A percentile compares a stretch with the other conserved stretches of the same genome.
These are phyloP conservation scores for Diplodia mutila DNA, from an alignment of 2,329 filamentous ascomycete species.

Conservation along the genomic window DNA sequence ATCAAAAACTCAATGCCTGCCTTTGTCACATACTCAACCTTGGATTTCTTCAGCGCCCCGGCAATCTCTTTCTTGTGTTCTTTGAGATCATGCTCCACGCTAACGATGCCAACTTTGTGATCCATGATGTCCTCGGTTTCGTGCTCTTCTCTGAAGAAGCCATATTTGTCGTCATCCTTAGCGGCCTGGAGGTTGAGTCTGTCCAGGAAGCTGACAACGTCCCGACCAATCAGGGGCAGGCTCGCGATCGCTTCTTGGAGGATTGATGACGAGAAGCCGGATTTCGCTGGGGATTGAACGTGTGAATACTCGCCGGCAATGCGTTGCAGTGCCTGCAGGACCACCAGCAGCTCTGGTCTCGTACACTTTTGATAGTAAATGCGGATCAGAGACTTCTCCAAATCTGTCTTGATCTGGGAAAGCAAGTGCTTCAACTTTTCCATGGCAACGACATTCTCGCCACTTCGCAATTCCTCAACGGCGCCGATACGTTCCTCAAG, in stretches of 20 bases:
- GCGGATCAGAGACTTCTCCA: constrained; percentile 90
- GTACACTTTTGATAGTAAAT: constrained; percentile 98
- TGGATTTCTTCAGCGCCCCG: constrained; percentile 69
- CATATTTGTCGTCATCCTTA: constrained; percentile 86
- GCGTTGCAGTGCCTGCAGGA: constrained; percentile 82
- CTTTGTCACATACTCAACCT: constrained; percentile 79
- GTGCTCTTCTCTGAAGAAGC: constrained; percentile 84
- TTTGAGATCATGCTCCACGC: constrained; percentile 85
- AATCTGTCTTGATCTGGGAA: constrained; percentile 72
- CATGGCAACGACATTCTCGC: constrained; percentile 66
- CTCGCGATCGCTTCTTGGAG: constrained; percentile 73
- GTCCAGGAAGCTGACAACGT: constrained; percentile 75
- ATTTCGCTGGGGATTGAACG: constrained; percentile 66
- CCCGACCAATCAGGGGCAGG: constrained; percentile 75
- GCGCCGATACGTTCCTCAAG: constrained; percentile 81
- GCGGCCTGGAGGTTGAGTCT: constrained; percentile 85
- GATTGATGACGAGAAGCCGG: constrained; percentile 72
- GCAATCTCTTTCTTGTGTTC: constrained; percentile 74
- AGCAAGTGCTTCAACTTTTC: constrained; percentile 77
- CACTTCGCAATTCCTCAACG: constrained; percentile 80
- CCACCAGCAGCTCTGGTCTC: constrained; percentile 80
- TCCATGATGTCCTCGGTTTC: constrained; percentile 89
- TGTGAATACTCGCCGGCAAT: constrained; percentile 77
- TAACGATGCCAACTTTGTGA: constrained; percentile 90
- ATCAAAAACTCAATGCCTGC: constrained; percentile 93